These are phyloP conservation scores for Eudorina sp. DNA, from an alignment of 139 green algal species.

Conservation along the genomic window DNA sequence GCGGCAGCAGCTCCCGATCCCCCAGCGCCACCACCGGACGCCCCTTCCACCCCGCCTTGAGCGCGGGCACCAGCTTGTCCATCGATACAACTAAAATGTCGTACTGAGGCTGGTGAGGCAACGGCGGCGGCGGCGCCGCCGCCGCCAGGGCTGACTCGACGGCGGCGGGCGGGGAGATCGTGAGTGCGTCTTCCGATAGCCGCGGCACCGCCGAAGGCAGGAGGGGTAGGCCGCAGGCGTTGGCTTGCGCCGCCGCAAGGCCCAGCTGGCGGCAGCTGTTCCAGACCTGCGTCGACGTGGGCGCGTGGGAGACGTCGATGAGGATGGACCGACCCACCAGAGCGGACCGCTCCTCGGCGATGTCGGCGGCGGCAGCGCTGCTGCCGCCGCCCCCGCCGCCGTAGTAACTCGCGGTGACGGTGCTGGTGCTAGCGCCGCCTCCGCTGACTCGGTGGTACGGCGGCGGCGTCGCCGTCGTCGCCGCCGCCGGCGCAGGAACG, in stretches of 20 bases:
- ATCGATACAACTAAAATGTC: slow-evolving; percentile 65
- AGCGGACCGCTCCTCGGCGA: slow-evolving; percentile 3
- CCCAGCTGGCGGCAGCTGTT: slow-evolving; percentile 48
- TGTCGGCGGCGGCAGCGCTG: neutral
- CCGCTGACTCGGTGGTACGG: neutral
- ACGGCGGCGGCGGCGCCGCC: neutral
- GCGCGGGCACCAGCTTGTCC: slow-evolving; percentile 48
- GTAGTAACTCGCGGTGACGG: no score
- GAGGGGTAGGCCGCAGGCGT: neutral
- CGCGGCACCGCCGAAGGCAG: neutral
- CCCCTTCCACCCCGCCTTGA: slow-evolving; percentile 69
- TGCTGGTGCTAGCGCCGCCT: neutral
- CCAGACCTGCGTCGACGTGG: slow-evolving; percentile 41
- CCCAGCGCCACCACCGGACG: slow-evolving; percentile 73
- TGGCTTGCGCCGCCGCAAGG: slow-evolving; percentile 14
- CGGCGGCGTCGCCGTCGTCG: neutral
- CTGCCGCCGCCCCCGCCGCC: neutral
- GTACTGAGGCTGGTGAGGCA: neutral
- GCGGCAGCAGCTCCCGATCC: slow-evolving; percentile 51
- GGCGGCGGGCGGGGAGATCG: neutral
- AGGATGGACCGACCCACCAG: slow-evolving; percentile 49
- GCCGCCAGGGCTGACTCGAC: neutral
- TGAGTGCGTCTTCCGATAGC: neutral
- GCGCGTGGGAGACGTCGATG: slow-evolving; percentile 47
- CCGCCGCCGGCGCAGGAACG: neutral